Base-by-base conservation (phyloP, 495 filamentous ascomycete species). In the Talaromyces wortmannii region DNA sequence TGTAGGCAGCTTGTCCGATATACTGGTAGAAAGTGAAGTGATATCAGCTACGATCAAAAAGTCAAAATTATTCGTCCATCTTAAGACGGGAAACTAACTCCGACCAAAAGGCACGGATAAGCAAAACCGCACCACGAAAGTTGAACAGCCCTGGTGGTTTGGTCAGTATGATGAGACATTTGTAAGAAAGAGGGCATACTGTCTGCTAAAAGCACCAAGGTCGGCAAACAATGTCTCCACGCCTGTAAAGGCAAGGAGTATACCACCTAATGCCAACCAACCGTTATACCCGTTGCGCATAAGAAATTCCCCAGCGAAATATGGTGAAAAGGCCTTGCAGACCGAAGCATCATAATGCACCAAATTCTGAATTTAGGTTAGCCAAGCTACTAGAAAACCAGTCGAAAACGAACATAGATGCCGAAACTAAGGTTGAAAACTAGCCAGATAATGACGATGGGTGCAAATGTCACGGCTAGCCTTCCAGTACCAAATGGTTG, bases 151-250 rank as follows among this genome's bases (percentile, higher is more conserved):
- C 78, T 63, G 54, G 45, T 55, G 16, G 16, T 10, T 2, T 33
- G 15, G 30, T 31, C 42, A 33, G 31, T 12, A 15, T 49, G 33
- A 44, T 45, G 18, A 13, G 48, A 42, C 31, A 52, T 36, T 66
- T 49, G 71, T 67, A 40, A 36, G 7, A 40, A 29, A 17, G 33
- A 7, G 36, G 17, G 13, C 50, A 53, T 53, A 71, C 71, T 65
- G 59, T 58, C 69, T 66, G 29, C 71, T 76, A 65, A 89, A 89
- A 31, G 87, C 85, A 49, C 87, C 87, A 4, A 90, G 66, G 58
- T 90, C 87, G 5, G 87, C 87, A 59, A 89, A 90, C 13, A 90
- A 72, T 8, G 87, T 86, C 64, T 90, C 87, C 13, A 88, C 84
- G 12, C 86, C 86, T 7, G 86, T 89, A 51, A 90, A 90, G 2